A percentile compares a stretch with the other conserved stretches of the same genome.
These are phyloP conservation scores for Calendula officinalis DNA, from an alignment of 129 eudicot genomes.

Conservation along the genomic window DNA sequence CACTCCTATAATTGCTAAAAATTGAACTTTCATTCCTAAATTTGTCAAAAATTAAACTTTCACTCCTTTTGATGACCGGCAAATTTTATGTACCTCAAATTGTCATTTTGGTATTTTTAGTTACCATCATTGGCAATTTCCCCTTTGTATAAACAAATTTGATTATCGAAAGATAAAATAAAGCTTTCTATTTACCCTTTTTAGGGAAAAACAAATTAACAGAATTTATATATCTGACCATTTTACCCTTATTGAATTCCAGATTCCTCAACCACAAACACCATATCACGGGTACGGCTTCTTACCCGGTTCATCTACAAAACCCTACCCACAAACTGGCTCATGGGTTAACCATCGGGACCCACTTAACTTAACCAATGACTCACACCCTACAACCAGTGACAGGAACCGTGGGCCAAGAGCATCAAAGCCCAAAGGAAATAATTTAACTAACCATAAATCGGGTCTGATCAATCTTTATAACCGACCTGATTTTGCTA, in stretches of 20 bases:
- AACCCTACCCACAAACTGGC: constrained; percentile 36
- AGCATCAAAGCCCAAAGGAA: constrained; percentile 53
- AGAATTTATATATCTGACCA: no score
- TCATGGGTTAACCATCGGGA: constrained; percentile 35
- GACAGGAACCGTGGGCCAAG: constrained; percentile 85
- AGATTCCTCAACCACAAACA: constrained; percentile 47
- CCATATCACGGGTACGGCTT: constrained; percentile 41
- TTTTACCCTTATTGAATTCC: not conserved
- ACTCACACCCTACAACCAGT: constrained; percentile 43
- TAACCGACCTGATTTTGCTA: constrained; percentile 59
- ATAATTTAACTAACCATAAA: constrained; percentile 29
- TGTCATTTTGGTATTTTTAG: no score
- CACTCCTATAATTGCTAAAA: no score
- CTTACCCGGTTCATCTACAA: constrained; percentile 36
- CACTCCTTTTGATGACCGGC: no score
- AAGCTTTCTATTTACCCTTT: no score
- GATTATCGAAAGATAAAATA: no score
- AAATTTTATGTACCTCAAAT: no score
- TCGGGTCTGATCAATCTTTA: constrained; percentile 31
- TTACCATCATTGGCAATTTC: no score
- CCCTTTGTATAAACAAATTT: no score
- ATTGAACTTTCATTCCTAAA: no score
- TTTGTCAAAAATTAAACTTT: no score
- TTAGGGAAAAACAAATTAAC: no score
- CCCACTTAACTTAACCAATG: constrained; percentile 26